Percentiles rank a stretch among this genome's conserved stretches.
These are phyloP conservation scores for Clarireedia monteithiana DNA, from an alignment of 2,329 filamentous ascomycete species.

Conservation along the genomic window DNA sequence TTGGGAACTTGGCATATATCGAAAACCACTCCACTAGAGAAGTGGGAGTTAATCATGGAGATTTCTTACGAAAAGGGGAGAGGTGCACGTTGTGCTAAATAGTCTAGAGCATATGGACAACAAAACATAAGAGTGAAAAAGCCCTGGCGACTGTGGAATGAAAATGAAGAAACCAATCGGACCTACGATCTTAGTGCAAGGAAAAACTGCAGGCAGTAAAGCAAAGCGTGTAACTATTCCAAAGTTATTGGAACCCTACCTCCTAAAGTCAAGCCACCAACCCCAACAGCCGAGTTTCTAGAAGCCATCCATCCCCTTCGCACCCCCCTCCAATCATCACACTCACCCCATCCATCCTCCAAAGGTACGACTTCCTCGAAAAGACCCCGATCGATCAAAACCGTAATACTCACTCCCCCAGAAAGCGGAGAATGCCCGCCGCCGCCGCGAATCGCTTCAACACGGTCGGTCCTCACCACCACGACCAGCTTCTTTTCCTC, in stretches of 20 bases:
- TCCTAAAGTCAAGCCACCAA: slow-evolving; percentile 19
- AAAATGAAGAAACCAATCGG: too few relatives aligned
- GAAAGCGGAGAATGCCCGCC: slow-evolving; percentile 27
- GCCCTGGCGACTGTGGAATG: too few relatives aligned
- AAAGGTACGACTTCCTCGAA: slow-evolving; percentile 23
- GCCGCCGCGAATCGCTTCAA: too few relatives aligned
- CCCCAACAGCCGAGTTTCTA: slow-evolving; percentile 24
- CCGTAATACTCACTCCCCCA: slow-evolving; percentile 42
- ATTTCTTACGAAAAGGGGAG: too few relatives aligned
- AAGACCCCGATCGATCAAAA: slow-evolving; percentile 40
- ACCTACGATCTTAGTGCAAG: background rate
- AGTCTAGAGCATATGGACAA: too few relatives aligned
- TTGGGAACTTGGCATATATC: slow-evolving; percentile 25
- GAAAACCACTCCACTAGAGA: slow-evolving; percentile 30
- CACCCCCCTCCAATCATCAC: slow-evolving; percentile 28
- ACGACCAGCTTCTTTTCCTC: background rate
- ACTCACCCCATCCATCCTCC: slow-evolving; percentile 17
- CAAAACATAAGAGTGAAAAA: too few relatives aligned
- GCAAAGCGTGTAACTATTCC: slow-evolving; percentile 15
- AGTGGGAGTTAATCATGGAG: too few relatives aligned
- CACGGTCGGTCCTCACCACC: too few relatives aligned
- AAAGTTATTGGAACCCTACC: slow-evolving; percentile 18
- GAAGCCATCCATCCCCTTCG: slow-evolving; percentile 30
- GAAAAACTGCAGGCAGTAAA: slow-evolving; percentile 10
- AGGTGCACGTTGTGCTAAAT: too few relatives aligned